phyloP scores from a whole-genome alignment of 148 eudicot species.

The Silene latifolia region DNA sequence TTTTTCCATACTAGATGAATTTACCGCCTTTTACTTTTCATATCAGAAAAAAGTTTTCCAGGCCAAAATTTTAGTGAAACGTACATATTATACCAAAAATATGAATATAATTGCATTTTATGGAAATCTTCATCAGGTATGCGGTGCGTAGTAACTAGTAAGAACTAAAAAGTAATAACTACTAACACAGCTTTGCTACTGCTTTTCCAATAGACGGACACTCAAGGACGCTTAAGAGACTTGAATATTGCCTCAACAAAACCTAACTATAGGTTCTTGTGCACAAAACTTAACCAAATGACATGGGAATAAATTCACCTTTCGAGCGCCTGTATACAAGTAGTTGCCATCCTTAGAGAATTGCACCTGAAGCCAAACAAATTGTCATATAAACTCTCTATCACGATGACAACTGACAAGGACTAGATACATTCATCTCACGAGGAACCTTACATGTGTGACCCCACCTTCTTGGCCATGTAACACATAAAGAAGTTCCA shows the following conservation, averaged over 20 bases:
- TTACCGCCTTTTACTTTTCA: neutral
- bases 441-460: constrained; percentile 74
- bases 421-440: neutral
- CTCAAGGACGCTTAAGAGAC: neutral
- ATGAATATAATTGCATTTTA: neutral
- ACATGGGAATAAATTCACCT: constrained; percentile 41
- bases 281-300: neutral
- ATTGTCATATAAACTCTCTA: constrained; percentile 2
- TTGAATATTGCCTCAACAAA: too few species aligned
- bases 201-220: neutral
- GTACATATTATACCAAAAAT: neutral
- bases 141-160: neutral
- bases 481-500: constrained; percentile 84
- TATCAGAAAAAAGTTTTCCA: neutral
- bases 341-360: constrained; percentile 98
- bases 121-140: neutral
- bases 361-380: constrained; percentile 55
- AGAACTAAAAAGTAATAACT: neutral
- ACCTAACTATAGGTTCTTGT: too few species aligned
- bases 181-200: neutral
- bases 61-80: neutral
- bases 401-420: constrained; percentile 7
- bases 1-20: neutral
- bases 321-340: constrained; percentile 88
- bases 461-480: constrained; percentile 99